phyloP scores from a whole-genome alignment of 805 yeast species.

The Teunomyces lycoperdinae region DNA sequence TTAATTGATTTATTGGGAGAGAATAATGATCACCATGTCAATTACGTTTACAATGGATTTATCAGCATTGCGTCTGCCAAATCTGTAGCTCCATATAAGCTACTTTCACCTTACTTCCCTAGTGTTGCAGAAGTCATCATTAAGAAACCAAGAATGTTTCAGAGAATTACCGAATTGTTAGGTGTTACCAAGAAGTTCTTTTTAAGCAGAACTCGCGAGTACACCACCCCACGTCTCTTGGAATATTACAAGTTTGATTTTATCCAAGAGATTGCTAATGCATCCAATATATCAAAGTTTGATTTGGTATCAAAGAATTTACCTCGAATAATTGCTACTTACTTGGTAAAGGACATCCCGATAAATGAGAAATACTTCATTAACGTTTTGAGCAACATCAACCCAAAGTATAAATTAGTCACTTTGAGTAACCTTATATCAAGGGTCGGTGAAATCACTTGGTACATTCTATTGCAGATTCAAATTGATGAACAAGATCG shows the following conservation, averaged over 20 bases:
- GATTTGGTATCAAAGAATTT: conserved; percentile 49
- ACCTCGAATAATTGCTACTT: conserved; percentile 54
- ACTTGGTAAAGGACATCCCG: conserved; percentile 49
- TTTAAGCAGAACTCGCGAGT: conserved; percentile 63
- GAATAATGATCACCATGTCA: conserved; percentile 59
- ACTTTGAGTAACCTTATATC: conserved; percentile 33
- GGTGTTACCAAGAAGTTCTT: conserved; percentile 62
- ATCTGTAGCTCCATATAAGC: conserved; percentile 68
- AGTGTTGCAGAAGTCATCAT: conserved; percentile 64
- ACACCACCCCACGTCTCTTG: conserved; percentile 74
- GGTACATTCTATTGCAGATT: conserved; percentile 32
- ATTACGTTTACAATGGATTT: conserved; percentile 66
- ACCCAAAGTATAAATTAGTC: conserved; percentile 42
- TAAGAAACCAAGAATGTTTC: conserved; percentile 54
- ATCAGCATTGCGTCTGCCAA: conserved; percentile 55
- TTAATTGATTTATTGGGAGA: conserved; percentile 67
- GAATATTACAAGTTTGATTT: conserved; percentile 63
- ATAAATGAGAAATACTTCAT: conserved; percentile 51
- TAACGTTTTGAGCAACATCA: conserved; percentile 50
- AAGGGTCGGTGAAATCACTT: conserved; percentile 38
- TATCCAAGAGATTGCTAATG: conserved; percentile 59
- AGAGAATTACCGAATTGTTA: conserved; percentile 60
- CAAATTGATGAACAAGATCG: conserved; percentile 27
- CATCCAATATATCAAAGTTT: conserved; percentile 43
- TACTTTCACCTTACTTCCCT: conserved; percentile 77